phyloP scores from a whole-genome alignment of 225 moss, liverwort and hornwort species.

The Straminergon stramineum region DNA sequence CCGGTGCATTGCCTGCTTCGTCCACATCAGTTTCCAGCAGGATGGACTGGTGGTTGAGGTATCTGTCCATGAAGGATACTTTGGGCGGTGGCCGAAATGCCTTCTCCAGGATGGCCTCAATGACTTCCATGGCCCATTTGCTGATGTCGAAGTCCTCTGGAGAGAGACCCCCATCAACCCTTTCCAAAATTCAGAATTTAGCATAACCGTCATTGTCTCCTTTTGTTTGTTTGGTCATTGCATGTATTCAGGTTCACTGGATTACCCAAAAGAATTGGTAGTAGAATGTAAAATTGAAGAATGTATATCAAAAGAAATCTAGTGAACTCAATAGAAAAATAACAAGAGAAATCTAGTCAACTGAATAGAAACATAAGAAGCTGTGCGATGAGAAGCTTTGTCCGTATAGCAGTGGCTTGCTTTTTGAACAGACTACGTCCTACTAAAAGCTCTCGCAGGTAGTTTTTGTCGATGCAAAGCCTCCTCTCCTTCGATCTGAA shows the following conservation, averaged over 20 bases:
- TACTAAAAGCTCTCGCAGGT: no score
- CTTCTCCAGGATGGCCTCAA: background rate
- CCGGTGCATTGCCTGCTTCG: background rate
- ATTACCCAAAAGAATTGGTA: no score
- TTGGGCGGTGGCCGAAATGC: background rate
- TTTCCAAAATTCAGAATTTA: background rate
- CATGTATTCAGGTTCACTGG: no score
- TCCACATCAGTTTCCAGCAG: slow-evolving; percentile 2
- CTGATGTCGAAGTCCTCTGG: background rate
- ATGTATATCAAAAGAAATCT: background rate
- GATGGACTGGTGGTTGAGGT: slow-evolving; percentile 6
- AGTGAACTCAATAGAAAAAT: background rate
- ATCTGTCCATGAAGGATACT: slow-evolving; percentile 1
- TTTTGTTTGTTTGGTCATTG: background rate
- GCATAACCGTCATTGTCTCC: accelerated
- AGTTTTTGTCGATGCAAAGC: background rate
- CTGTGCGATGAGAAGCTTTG: background rate
- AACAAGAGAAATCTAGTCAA: background rate
- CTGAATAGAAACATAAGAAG: background rate
- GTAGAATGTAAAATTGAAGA: background rate
- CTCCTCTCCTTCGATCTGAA: background rate
- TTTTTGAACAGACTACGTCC: accelerated
- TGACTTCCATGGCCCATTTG: background rate
- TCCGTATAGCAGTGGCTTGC: accelerated
- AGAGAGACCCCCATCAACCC: background rate